Evolutionary conservation across 164 flowering plant species (phyloP), one percentile per base, ranked within the genome.

Genomic region (Annona squamosa): DNA sequence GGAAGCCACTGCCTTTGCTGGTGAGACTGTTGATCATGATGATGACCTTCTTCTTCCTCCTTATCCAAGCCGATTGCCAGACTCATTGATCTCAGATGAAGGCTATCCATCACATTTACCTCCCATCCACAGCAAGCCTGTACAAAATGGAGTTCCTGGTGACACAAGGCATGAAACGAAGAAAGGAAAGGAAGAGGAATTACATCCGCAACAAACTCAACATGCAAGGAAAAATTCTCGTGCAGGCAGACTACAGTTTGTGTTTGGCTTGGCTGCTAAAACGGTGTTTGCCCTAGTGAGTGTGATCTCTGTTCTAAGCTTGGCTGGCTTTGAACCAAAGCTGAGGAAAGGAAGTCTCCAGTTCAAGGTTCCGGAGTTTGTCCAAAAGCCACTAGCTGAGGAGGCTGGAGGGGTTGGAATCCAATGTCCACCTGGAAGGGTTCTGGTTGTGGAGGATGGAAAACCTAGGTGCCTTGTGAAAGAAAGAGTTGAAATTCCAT

Each of bases 21-120:
- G 97, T 77, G 91, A 87, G 81, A 84, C 88, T 52, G 92, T 89
- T 17, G 88, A 93, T 75, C 84, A 84, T 18, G 82, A 78, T 77
- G 84, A 79, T 68, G 87, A 90, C 78, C 96, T 95, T 46, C 81
- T 93, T 65, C 99, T 90, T 81, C 99, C 99, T 72, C 99, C 94
- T 18, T 93, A 95, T 80, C 91, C 91, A 56, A 86, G 76, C 75
- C 91, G 85, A 26, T 79, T 85, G 62, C 88, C 93, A 18, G 83
- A 52, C 17, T 72, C 94, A 56, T 18, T 84, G 46, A 77, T 77
- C 46, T 65, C 79, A 59, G 85, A 82, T 45, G 87, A 84, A 41
- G 80, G 79, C 5, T 81, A 80, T 71, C 72, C 78, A 17, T 78
- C 96, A 48, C 81, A 71, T 65, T 73, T 81, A 65, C 70, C 79